A percentile compares a stretch with the other conserved stretches of the same genome.
Evolutionary conservation across 345 rosid genomes (phyloP).

Genomic region (Citrus unshiu): DNA sequence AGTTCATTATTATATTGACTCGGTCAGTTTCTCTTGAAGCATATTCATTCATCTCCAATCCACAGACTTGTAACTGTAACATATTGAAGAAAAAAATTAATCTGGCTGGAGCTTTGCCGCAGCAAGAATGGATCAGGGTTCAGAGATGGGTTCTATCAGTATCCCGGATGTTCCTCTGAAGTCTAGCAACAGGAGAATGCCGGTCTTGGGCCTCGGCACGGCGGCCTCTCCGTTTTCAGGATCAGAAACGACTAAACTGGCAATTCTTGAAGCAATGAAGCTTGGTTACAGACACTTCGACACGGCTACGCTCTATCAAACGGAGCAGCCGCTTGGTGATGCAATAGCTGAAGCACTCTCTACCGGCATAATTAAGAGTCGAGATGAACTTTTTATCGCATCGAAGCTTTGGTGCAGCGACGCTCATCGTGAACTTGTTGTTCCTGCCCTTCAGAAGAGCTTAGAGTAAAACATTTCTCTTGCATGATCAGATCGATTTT

Average conservation of each 20-base stretch:
- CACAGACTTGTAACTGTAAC: not conserved
- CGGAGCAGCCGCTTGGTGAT: slow-evolving; percentile 42
- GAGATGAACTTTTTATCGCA: slow-evolving; percentile 57
- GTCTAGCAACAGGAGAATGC: slow-evolving; percentile 25
- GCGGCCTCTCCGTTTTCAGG: slow-evolving; percentile 23
- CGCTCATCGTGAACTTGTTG: slow-evolving; percentile 47
- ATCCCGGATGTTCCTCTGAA: slow-evolving; percentile 23
- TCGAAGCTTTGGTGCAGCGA: slow-evolving; percentile 61
- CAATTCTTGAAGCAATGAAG: slow-evolving; percentile 35
- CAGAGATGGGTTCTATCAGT: slow-evolving; percentile 1
- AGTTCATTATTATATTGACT: not conserved
- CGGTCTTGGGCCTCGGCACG: slow-evolving; percentile 35
- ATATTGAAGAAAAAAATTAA: not conserved
- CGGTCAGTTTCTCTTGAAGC: slow-evolving; percentile 1
- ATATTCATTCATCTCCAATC: not conserved
- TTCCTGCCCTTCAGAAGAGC: slow-evolving; percentile 42
- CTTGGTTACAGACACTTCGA: slow-evolving; percentile 48
- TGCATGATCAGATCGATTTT: not conserved
- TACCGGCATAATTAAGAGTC: slow-evolving; percentile 33
- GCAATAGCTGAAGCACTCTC: slow-evolving; percentile 43
- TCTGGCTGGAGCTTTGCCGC: not conserved
- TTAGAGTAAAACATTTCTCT: slow-evolving; percentile 29
- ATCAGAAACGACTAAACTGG: slow-evolving; percentile 20
- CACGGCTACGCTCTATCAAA: slow-evolving; percentile 35
- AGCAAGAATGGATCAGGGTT: not conserved